Evolutionary conservation across 768 basidiomycete species (phyloP), one percentile per base, ranked within the genome.

Genomic region (Hortiboletus campestris): DNA sequence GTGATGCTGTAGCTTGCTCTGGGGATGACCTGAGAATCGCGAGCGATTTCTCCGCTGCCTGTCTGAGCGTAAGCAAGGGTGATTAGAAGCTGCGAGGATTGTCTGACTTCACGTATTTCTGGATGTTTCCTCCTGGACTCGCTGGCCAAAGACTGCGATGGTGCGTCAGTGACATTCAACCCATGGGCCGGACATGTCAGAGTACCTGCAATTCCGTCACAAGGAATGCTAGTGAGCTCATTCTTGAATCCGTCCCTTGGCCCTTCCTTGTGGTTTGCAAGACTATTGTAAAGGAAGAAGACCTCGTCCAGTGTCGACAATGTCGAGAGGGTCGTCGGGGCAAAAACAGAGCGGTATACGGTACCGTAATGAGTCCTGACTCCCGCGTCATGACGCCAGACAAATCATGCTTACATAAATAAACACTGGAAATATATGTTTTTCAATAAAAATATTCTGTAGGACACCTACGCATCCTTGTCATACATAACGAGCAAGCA

Each of bases 111-210:
- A 67, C 91, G 88, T 62, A 97, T 91, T 69, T 97, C 94, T 20
- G 93, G 91, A 71, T 95, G 87, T 63, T 90, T 91, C 56, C 94
- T 77, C 63, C 86, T 82, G 25, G 91, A 92, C 76, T 96, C 95
- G 64, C 88, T 91, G 10, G 92, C 84, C 61, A 98, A 73, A 38
- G 94, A 89, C 89, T 94, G 52, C 7, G 9, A 56, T n/a, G 46
- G 25, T 22, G 35, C 12, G 25, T 59, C 43, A 57, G 53, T 19
- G 28, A 44, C 61, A 25, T 51, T 56, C 28, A 11, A 34, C 36
- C 25, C 34, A 43, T 16, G 12, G 2, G 4, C 19, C 56, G 55
- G 19, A 44, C 20, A 28, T 6, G 32, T 35, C 32, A 9, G 59
- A 48, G 56, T 58, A 84, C 84, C 79, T 90, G 88, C 31, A 90